Conservation (phyloP, 2,329 filamentous ascomycete genomes). For the Nemania bipapillata region DNA sequence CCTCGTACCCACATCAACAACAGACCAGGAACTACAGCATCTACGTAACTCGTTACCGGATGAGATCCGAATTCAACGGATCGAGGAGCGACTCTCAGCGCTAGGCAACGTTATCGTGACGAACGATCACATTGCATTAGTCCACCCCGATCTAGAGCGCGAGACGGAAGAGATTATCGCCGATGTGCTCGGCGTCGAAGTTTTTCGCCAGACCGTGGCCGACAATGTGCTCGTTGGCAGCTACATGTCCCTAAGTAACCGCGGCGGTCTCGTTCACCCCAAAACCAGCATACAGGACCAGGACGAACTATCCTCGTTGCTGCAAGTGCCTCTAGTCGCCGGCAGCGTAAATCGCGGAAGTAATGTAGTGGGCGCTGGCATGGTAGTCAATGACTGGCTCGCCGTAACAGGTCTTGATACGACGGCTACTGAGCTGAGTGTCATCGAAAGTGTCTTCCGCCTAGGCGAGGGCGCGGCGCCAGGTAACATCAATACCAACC, state of each 20-base stretch:
- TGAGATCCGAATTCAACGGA: constrained; percentile 90
- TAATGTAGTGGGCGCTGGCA: constrained; percentile 93
- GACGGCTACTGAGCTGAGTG: constrained; percentile 95
- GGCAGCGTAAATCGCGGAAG: constrained; percentile 93
- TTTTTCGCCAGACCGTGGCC: constrained; percentile 93
- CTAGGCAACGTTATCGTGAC: constrained; percentile 96
- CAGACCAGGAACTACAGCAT: constrained; percentile 98
- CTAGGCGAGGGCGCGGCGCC: constrained; percentile 87
- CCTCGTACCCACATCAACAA: constrained; percentile 93
- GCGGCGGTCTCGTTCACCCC: constrained; percentile 95
- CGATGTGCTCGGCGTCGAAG: constrained; percentile 88
- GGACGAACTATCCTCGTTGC: constrained; percentile 90
- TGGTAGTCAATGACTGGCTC: constrained; percentile 98
- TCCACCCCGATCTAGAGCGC: constrained; percentile 95
- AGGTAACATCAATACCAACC: constrained; percentile 79
- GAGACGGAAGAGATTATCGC: constrained; percentile 99
- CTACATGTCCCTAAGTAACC: constrained; percentile 96
- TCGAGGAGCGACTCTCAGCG: constrained; percentile 95
- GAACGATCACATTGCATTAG: constrained; percentile 95
- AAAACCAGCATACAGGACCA: constrained; percentile 98
- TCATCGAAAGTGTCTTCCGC: constrained; percentile 95
- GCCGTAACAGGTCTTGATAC: constrained; percentile 93
- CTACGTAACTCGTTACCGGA: constrained; percentile 94
- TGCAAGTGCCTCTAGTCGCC: constrained; percentile 95
- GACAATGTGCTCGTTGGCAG: constrained; percentile 96